Conservation (phyloP, 2,329 filamentous ascomycete species). For the Aspergillus ochraceoroseus region DNA sequence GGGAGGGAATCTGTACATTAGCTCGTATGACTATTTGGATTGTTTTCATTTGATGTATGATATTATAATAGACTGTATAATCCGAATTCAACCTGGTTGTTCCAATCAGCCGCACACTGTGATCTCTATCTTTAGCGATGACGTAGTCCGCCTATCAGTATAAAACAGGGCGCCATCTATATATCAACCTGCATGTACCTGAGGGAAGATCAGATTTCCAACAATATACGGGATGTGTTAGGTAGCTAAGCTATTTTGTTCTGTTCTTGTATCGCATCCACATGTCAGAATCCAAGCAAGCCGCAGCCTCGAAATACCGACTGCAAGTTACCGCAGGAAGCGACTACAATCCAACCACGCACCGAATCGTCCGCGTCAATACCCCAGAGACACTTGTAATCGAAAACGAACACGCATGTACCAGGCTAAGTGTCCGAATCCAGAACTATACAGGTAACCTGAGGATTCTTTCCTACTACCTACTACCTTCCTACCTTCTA, state of each 20-base stretch:
- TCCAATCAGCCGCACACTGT: too few species aligned
- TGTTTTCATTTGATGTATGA: conserved; percentile 1
- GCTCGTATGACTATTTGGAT: too few species aligned
- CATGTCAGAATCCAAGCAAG: conserved; percentile 7
- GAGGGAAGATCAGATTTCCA: too few species aligned
- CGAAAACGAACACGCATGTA: conserved; percentile 58
- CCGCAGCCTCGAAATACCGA: conserved; percentile 51
- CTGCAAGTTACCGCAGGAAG: conserved; percentile 78
- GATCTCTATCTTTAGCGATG: too few species aligned
- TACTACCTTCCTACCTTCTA: neutral
- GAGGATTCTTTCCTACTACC: too few species aligned
- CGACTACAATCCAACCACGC: conserved; percentile 66
- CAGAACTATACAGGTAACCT: conserved; percentile 54
- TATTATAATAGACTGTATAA: neutral
- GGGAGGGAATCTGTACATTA: neutral
- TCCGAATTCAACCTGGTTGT: neutral
- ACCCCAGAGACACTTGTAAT: conserved; percentile 58
- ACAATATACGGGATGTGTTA: too few species aligned
- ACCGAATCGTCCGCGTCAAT: conserved; percentile 73
- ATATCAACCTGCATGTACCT: too few species aligned
- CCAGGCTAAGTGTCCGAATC: conserved; percentile 70
- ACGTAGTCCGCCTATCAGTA: too few species aligned
- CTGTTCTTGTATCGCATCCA: too few species aligned
- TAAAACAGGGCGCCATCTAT: too few species aligned
- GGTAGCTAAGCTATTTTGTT: too few species aligned